Evolutionary conservation across 805 yeast genomes (phyloP), one percentile per base, ranked within the genome.

Genomic region (Kodamaea laetipori): DNA sequence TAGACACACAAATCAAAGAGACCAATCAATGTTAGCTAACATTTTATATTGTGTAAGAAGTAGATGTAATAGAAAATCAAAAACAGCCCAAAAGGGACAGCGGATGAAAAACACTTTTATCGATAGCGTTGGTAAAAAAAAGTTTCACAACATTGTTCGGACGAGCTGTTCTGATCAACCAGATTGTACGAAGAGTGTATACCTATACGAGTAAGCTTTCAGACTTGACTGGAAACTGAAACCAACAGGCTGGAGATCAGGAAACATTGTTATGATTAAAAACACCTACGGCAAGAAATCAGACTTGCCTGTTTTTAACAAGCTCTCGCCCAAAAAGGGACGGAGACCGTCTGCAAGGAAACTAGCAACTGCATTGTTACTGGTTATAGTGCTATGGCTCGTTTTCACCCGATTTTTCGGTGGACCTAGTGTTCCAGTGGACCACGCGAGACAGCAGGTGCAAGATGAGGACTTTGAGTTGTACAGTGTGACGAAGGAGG

Each of bases 281-380:
- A 21, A 65, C 46, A 57, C 63, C 39, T 63, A 59, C 42, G 69
- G 70, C 39, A 73, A 71, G 61, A 73, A 69, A 60, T 55, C 71
- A 24, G 81, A 74, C 47, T 69, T 77, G 45, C 82, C 82, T 37
- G 57, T 73, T 64, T 49, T 50, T 37, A 45, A 46, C 32, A 49
- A 44, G 32, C 44, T 51, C 31, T 32, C 50, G 11, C 55, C 55
- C 15, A 50, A 50, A 40, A 42, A 36, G 24, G 37, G 37, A 18
- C 36, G 24, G 27, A 47, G 44, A 34, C 36, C 35, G 33, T 24
- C 37, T 11, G 18, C 37, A 11, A 42, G 42, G 41, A 42, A 39
- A 30, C 37, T 39, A 7, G 38, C 23, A 3, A 19, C 38, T 16
- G 51, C 44, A 12, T 4, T 42, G n/a, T 39, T 32, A 4, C 31